Evolutionary conservation across 164 flowering plant genomes (phyloP).

Genomic region (Macadamia integrifolia): DNA sequence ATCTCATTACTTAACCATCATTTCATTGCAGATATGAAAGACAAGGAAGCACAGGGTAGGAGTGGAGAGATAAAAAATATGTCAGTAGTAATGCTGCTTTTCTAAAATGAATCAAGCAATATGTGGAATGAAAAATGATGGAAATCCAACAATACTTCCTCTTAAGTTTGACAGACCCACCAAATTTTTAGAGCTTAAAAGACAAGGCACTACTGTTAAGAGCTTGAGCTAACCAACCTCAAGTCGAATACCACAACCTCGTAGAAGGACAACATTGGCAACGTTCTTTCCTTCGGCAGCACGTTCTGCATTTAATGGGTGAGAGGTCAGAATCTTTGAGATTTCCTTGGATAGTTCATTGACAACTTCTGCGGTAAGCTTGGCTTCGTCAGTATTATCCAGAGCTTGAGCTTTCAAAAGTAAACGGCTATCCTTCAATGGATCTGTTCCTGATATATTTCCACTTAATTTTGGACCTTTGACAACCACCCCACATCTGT

Average conservation of each 20-base stretch:
- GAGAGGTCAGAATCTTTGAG: conserved; percentile 66
- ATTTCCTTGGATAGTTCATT: conserved; percentile 92
- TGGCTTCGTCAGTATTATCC: conserved; percentile 87
- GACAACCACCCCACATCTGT: conserved; percentile 97
- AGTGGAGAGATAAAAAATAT: background rate
- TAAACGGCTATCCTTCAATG: conserved; percentile 82
- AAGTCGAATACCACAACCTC: conserved; percentile 97
- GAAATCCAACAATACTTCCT: background rate
- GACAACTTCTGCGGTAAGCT: conserved; percentile 76
- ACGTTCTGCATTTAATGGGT: conserved; percentile 75
- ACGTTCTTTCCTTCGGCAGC: conserved; percentile 77
- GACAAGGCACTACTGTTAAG: background rate
- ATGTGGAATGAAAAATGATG: background rate
- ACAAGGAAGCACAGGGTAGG: too few relatives aligned
- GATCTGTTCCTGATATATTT: conserved; percentile 99
- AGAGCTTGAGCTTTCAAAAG: conserved; percentile 76
- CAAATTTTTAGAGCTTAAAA: background rate
- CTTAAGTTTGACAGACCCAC: background rate
- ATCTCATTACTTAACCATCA: too few relatives aligned
- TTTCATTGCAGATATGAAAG: too few relatives aligned
- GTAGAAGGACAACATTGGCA: conserved; percentile 86
- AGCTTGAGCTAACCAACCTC: conserved; percentile 45
- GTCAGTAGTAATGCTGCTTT: background rate
- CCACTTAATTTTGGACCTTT: conserved; percentile 94
- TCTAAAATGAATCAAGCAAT: background rate